Conservation (phyloP, 1,139 yeast genomes). For the Sugiyamaella castrensis region DNA sequence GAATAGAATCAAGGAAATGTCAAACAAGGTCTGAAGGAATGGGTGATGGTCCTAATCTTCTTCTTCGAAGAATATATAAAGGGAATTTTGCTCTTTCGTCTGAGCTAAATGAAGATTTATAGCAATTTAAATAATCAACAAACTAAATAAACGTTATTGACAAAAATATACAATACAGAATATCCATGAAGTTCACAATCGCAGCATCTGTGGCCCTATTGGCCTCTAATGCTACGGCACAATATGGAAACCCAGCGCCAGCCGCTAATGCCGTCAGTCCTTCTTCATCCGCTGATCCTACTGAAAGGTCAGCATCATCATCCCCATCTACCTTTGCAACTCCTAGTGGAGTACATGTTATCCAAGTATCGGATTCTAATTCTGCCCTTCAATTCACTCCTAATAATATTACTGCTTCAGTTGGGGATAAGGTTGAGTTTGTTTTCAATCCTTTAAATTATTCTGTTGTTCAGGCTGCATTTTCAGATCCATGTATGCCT, state of each 20-base stretch:
- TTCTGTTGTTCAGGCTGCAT: conserved; percentile 23
- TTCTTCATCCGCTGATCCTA: neutral
- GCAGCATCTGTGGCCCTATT: neutral
- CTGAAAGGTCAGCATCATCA: neutral
- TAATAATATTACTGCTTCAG: conserved; percentile 18
- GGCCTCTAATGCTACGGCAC: neutral
- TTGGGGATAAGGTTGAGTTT: conserved; percentile 23
- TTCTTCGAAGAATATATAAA: too few relatives aligned
- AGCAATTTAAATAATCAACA: too few relatives aligned
- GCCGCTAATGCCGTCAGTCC: neutral
- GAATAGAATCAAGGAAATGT: too few relatives aligned
- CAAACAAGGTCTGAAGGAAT: too few relatives aligned
- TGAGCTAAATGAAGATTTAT: too few relatives aligned
- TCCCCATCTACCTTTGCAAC: neutral
- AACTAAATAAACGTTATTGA: too few relatives aligned
- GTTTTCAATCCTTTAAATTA: conserved; percentile 17
- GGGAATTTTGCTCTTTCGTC: too few relatives aligned
- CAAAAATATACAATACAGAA: too few relatives aligned
- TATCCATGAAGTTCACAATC: too few relatives aligned
- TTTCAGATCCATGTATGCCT: conserved; percentile 22
- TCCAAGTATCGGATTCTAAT: conserved; percentile 9
- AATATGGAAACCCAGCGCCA: neutral
- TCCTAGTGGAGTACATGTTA: neutral
- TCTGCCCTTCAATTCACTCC: conserved; percentile 16
- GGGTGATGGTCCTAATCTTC: too few relatives aligned